Conservation (phyloP, 495 filamentous ascomycete species). For the Bathelium albidoporum region DNA sequence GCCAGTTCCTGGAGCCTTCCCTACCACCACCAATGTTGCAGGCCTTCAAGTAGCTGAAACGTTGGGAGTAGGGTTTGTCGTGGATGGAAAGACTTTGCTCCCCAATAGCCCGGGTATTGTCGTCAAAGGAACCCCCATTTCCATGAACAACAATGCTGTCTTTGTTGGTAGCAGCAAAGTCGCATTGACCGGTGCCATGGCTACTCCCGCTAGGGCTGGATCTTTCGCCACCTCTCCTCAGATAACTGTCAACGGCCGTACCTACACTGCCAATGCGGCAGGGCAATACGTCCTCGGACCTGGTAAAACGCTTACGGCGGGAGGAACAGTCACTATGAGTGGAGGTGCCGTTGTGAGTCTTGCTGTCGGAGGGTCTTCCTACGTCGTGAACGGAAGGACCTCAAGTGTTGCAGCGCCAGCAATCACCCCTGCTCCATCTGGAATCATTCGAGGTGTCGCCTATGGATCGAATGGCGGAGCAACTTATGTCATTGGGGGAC, state of each 20-base stretch:
- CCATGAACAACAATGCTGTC: neutral
- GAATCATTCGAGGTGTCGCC: slow-evolving; percentile 12
- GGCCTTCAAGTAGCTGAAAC: neutral
- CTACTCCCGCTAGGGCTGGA: neutral
- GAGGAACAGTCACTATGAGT: slow-evolving; percentile 22
- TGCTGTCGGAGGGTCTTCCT: slow-evolving; percentile 14
- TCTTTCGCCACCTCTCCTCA: slow-evolving; percentile 19
- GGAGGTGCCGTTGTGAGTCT: slow-evolving; percentile 19
- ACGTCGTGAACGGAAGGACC: slow-evolving; percentile 28
- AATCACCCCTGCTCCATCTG: slow-evolving; percentile 15
- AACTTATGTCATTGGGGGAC: slow-evolving; percentile 14
- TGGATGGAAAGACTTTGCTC: slow-evolving; percentile 14
- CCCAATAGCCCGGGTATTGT: slow-evolving; percentile 21
- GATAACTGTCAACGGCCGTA: slow-evolving; percentile 25
- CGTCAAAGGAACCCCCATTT: slow-evolving; percentile 10
- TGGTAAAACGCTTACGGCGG: slow-evolving; percentile 23
- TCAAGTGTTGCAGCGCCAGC: slow-evolving; percentile 11
- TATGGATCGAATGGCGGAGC: slow-evolving; percentile 12
- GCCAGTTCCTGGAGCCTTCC: neutral
- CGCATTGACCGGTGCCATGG: neutral
- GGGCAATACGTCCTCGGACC: slow-evolving; percentile 27
- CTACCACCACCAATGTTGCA: neutral
- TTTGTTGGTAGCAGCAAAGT: neutral
- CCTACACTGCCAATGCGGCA: slow-evolving; percentile 27
- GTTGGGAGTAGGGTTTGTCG: neutral